Percentiles rank a stretch among this genome's conserved stretches.
phyloP scores from a whole-genome alignment of 371 early-diverging fungal genomes.

The Mucor racemosus region DNA sequence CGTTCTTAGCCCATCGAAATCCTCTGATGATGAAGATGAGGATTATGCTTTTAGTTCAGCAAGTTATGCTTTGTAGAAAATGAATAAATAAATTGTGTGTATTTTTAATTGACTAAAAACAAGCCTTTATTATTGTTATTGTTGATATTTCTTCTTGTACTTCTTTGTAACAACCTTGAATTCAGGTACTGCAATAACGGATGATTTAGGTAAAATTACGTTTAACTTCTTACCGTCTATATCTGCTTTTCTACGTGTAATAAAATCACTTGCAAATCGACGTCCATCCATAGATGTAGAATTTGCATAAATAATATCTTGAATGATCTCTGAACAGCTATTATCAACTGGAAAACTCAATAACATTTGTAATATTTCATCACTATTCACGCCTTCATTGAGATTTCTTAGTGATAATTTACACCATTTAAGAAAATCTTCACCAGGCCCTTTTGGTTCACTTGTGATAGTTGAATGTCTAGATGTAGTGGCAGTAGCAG shows the following conservation, averaged over 20 bases:
- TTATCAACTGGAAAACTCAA: constrained; percentile 69
- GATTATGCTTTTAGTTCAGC: constrained; percentile 53
- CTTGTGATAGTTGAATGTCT: constrained; percentile 6
- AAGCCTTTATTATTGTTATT: background rate
- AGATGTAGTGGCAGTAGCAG: background rate
- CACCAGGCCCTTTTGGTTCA: constrained; percentile 52
- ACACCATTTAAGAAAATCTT: constrained; percentile 74
- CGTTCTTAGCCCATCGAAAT: constrained; percentile 6
- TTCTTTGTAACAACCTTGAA: constrained; percentile 28
- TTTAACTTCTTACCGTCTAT: constrained; percentile 40
- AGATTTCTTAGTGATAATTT: constrained; percentile 60
- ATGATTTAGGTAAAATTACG: constrained; percentile 11
- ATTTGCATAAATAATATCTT: constrained; percentile 71
- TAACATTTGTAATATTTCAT: constrained; percentile 74
- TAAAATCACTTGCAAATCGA: constrained; percentile 76
- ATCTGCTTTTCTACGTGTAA: constrained; percentile 70
- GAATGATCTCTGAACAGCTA: constrained; percentile 69
- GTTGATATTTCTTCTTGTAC: constrained; percentile 21
- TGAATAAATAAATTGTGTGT: background rate
- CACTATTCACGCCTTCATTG: constrained; percentile 57
- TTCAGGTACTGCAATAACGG: background rate
- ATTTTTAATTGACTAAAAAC: background rate
- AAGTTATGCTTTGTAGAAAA: constrained; percentile 47
- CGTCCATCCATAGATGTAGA: constrained; percentile 68
- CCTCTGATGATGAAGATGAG: constrained; percentile 24